Evolutionary conservation across 1,139 yeast genomes (phyloP).

Genomic region (Taphrina flavorubra): DNA sequence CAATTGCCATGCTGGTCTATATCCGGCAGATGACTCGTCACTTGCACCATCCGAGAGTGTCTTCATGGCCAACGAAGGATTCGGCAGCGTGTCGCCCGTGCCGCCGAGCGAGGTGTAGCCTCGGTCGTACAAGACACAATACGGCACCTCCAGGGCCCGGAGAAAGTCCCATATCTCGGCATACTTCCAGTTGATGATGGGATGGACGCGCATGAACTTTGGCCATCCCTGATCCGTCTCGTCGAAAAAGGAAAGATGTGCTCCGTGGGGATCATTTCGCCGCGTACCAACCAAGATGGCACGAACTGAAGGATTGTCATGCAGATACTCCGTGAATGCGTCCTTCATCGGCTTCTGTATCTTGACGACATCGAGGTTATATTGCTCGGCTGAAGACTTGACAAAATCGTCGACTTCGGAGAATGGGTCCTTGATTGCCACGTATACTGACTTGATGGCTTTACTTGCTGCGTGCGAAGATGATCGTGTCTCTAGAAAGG

Average conservation of each 20-base stretch:
- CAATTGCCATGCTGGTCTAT: slow-evolving; percentile 40
- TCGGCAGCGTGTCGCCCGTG: slow-evolving; percentile 64
- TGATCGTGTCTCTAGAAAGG: slow-evolving; percentile 53
- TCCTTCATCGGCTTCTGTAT: slow-evolving; percentile 59
- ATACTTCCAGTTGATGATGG: slow-evolving; percentile 81
- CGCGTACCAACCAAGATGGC: slow-evolving; percentile 83
- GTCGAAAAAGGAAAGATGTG: slow-evolving; percentile 61
- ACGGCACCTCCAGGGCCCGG: slow-evolving; percentile 59
- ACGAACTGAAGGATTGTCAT: slow-evolving; percentile 57
- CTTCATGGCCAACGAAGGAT: slow-evolving; percentile 59
- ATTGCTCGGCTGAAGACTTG: slow-evolving; percentile 50
- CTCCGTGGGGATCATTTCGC: slow-evolving; percentile 78
- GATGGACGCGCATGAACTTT: slow-evolving; percentile 74
- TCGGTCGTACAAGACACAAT: slow-evolving; percentile 71
- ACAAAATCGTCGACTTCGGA: slow-evolving; percentile 62
- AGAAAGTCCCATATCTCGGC: slow-evolving; percentile 75
- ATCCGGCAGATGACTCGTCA: slow-evolving; percentile 45
- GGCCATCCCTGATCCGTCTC: slow-evolving; percentile 89
- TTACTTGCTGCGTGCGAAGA: slow-evolving; percentile 43
- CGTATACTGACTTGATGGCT: slow-evolving; percentile 62
- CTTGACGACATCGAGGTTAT: slow-evolving; percentile 51
- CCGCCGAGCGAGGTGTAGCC: slow-evolving; percentile 91
- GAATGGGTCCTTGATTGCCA: slow-evolving; percentile 72
- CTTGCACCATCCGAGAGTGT: slow-evolving; percentile 44
- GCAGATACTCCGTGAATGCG: slow-evolving; percentile 69